Evolutionary conservation across 2,329 filamentous ascomycete species (phyloP).

Genomic region (Pseudocercospora eumusae): DNA sequence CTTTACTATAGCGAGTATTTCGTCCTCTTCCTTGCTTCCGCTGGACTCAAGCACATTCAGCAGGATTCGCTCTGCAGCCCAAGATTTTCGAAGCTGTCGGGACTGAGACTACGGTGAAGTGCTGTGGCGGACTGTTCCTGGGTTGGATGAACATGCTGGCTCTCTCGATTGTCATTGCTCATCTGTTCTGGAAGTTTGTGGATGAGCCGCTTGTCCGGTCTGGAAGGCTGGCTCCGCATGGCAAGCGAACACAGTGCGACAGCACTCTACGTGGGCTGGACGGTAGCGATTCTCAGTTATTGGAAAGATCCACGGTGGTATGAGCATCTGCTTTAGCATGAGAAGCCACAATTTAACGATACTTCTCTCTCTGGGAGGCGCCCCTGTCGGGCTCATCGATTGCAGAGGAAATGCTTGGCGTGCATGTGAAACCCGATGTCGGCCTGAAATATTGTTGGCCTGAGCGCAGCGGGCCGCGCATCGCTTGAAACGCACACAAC

Average conservation of each 20-base stretch:
- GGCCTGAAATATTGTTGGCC: too few species aligned
- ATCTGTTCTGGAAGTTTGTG: constrained; percentile 20
- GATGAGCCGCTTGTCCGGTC: constrained; percentile 21
- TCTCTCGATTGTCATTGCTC: constrained; percentile 9
- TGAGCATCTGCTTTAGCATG: too few species aligned
- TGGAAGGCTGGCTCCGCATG: too few species aligned
- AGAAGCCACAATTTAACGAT: too few species aligned
- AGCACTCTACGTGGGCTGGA: too few species aligned
- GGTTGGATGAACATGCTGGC: constrained; percentile 21
- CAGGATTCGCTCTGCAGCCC: constrained; percentile 22
- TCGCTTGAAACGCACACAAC: not conserved
- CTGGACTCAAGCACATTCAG: constrained; percentile 20
- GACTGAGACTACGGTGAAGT: constrained; percentile 5
- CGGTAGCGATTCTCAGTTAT: too few species aligned
- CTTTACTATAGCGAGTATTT: constrained; percentile 7
- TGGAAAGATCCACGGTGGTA: too few species aligned
- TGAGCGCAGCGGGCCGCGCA: not conserved
- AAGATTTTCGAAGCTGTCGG: constrained; percentile 15
- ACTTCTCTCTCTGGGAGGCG: too few species aligned
- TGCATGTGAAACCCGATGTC: too few species aligned
- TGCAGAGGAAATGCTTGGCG: too few species aligned
- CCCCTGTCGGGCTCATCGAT: too few species aligned
- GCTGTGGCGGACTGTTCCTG: constrained; percentile 11
- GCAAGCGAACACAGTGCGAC: too few species aligned
- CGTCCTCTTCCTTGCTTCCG: constrained; percentile 16